Evolutionary conservation across 192 early-diverging fungal genomes (phyloP).

Genomic region (Coemansia reversa): DNA sequence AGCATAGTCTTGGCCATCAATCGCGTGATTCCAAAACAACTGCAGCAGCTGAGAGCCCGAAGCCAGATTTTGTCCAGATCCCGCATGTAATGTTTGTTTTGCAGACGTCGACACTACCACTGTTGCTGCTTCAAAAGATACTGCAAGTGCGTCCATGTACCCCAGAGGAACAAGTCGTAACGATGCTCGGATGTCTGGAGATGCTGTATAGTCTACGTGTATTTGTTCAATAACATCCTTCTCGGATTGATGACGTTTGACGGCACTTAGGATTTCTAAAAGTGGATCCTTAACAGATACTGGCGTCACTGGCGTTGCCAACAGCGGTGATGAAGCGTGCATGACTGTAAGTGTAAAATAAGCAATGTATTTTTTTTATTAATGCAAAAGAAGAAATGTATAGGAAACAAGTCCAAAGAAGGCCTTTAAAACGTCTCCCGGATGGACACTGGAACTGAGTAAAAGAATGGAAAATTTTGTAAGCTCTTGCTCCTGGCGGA

Average conservation of each 20-base stretch:
- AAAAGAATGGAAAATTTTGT: too few species aligned
- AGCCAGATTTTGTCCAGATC: neutral
- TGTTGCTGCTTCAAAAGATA: neutral
- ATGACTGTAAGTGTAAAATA: neutral
- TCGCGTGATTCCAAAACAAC: constrained; percentile 3
- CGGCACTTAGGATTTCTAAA: constrained; percentile 1
- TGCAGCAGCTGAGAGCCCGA: constrained; percentile 14
- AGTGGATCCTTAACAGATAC: constrained; percentile 17
- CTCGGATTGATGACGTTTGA: neutral
- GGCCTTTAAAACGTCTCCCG: too few species aligned
- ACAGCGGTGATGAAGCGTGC: neutral
- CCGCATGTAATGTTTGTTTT: too few species aligned
- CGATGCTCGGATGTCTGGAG: constrained; percentile 27
- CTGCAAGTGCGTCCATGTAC: constrained; percentile 25
- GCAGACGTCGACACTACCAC: neutral
- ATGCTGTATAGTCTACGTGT: constrained; percentile 1
- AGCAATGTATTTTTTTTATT: neutral
- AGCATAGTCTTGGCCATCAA: constrained; percentile 1
- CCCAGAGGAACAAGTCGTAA: constrained; percentile 32
- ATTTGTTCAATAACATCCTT: constrained; percentile 6
- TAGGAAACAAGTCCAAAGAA: too few species aligned
- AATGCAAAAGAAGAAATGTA: neutral
- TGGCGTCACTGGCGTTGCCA: constrained; percentile 4
- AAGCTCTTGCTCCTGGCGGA: too few species aligned
- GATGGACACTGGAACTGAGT: too few species aligned